phyloP scores from a whole-genome alignment of 108 stramenopile genomes.

The Cyclotella choctawhatcheeana region DNA sequence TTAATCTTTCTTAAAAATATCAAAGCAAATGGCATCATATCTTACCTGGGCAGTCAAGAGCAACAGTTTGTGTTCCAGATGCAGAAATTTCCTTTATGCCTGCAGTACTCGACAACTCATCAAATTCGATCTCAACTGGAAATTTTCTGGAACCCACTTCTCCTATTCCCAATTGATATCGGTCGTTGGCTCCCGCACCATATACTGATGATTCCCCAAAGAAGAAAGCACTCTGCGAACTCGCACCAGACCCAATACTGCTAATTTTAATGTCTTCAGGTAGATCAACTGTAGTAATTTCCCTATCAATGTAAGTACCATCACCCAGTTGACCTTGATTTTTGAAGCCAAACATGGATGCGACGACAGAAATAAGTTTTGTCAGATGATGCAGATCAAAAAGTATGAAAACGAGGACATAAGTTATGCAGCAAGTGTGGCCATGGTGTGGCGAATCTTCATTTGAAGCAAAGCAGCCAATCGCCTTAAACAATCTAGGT shows the following conservation, averaged over 20 bases:
- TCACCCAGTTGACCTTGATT: constrained; percentile 50
- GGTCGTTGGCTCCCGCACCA: constrained; percentile 29
- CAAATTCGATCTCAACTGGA: constrained; percentile 6
- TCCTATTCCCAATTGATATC: constrained; percentile 20
- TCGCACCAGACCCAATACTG: constrained; percentile 37
- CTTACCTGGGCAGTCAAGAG: constrained; percentile 7
- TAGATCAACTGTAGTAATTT: constrained; percentile 18
- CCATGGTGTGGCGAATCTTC: no score
- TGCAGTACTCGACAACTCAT: not conserved
- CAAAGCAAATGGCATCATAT: not conserved
- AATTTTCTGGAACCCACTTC: constrained; percentile 3
- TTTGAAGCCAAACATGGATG: no score
- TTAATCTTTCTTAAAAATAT: not conserved
- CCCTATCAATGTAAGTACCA: constrained; percentile 35
- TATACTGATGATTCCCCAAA: constrained; percentile 1
- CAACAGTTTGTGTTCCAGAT: constrained; percentile 18
- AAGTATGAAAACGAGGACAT: no score
- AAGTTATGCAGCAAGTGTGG: no score
- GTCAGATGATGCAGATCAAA: no score
- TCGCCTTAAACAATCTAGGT: no score
- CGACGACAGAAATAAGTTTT: no score
- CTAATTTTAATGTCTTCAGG: constrained; percentile 9
- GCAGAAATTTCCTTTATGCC: constrained; percentile 5
- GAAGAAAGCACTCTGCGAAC: constrained; percentile 39
- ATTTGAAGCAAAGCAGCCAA: no score